These are phyloP conservation scores for Zoysia japonica DNA, from an alignment of 176 grass and related monocot species.

Conservation along the genomic window DNA sequence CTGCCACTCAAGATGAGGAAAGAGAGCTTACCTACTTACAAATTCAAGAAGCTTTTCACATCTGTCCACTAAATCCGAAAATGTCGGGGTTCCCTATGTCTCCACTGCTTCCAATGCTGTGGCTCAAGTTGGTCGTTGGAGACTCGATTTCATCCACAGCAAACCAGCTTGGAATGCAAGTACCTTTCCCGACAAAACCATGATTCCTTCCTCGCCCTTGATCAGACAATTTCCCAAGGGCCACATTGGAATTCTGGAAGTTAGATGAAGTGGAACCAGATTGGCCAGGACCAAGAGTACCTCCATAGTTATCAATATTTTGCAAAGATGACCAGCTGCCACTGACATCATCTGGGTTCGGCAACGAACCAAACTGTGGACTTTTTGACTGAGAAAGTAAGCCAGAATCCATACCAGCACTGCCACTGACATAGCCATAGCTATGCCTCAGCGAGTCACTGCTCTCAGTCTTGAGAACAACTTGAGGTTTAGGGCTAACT, in stretches of 20 bases:
- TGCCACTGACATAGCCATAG: constrained; percentile 49
- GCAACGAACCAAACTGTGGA: constrained; percentile 56
- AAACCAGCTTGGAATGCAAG: constrained; percentile 85
- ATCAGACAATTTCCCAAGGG: constrained; percentile 54
- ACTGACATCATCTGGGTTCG: constrained; percentile 55
- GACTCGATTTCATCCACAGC: constrained; percentile 85
- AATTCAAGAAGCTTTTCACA: constrained; percentile 62
- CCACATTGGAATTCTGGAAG: constrained; percentile 43
- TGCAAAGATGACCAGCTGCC: constrained; percentile 46
- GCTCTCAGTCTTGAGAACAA: constrained; percentile 53
- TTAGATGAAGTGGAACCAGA: constrained; percentile 50
- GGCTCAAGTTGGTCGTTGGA: constrained; percentile 73
- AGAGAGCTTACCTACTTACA: constrained; percentile 63
- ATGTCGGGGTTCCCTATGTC: constrained; percentile 63
- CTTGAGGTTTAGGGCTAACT: constrained; percentile 44
- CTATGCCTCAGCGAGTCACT: constrained; percentile 43
- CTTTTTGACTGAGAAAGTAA: constrained; percentile 65
- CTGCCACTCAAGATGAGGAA: constrained; percentile 7
- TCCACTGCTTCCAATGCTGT: constrained; percentile 69
- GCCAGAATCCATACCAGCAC: constrained; percentile 50
- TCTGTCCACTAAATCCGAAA: constrained; percentile 70
- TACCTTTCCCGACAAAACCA: constrained; percentile 98
- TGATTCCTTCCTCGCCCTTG: constrained; percentile 68
- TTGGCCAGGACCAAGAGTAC: constrained; percentile 40
- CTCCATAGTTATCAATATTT: constrained; percentile 51